Conservation (phyloP, 108 stramenopile genomes). For the Pseudonitzschia delicatissima region DNA sequence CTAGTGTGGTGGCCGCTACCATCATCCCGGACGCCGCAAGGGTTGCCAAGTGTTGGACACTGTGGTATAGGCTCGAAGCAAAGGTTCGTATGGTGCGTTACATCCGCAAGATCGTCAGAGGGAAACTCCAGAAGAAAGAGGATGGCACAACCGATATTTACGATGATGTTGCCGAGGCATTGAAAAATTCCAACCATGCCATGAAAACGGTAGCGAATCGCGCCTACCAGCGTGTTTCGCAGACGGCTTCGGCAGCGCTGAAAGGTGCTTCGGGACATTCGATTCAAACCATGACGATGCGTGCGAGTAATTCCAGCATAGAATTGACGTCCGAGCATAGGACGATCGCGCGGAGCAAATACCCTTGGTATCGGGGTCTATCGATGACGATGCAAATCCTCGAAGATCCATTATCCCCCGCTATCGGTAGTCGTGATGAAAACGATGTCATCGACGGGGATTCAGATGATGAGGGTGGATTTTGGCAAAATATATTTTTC, state of each 20-base stretch:
- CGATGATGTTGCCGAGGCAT: neutral
- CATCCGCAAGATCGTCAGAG: conserved; percentile 34
- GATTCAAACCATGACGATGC: neutral
- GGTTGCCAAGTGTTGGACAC: conserved; percentile 69
- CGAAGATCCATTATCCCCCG: no score
- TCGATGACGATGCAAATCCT: neutral
- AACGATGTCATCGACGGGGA: neutral
- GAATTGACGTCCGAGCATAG: neutral
- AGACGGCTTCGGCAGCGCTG: neutral
- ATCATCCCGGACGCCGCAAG: conserved; percentile 67
- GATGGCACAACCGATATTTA: conserved; percentile 3
- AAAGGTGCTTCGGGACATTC: neutral
- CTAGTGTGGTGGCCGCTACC: conserved; percentile 80
- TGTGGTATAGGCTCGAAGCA: conserved; percentile 68
- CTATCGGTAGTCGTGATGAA: neutral
- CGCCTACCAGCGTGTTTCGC: neutral
- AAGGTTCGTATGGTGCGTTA: conserved; percentile 68
- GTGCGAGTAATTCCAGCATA: neutral
- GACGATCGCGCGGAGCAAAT: neutral
- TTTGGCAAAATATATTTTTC: conserved; percentile 5
- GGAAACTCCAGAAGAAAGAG: neutral
- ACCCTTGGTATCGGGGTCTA: neutral
- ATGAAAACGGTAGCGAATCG: neutral
- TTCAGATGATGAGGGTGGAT: neutral
- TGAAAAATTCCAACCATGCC: conserved; percentile 10